A percentile compares a stretch with the other conserved stretches of the same genome.
Conservation (phyloP, 2,329 filamentous ascomycete species). For the Mycogone perniciosa region DNA sequence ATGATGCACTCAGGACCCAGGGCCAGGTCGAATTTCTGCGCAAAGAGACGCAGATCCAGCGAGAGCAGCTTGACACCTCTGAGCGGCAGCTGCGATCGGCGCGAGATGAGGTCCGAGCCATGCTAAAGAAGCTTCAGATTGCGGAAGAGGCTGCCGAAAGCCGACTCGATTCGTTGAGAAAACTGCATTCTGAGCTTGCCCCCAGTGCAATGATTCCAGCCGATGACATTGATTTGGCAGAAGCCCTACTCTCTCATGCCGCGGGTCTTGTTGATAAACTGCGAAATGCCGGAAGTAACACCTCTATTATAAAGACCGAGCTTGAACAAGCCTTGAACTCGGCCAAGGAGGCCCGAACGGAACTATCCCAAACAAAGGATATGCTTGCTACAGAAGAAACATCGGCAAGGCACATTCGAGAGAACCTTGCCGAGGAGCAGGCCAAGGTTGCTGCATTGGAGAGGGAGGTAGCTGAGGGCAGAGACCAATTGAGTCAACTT, state of each 20-base stretch:
- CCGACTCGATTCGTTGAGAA: conserved; percentile 49
- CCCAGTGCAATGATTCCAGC: conserved; percentile 46
- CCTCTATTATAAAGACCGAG: conserved; percentile 55
- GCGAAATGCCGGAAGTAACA: conserved; percentile 53
- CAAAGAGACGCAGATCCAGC: conserved; percentile 53
- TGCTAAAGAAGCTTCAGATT: conserved; percentile 44
- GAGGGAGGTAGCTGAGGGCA: conserved; percentile 55
- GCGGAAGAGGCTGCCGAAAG: conserved; percentile 46
- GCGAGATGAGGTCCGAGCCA: conserved; percentile 47
- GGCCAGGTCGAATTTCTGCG: conserved; percentile 58
- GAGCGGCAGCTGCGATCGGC: conserved; percentile 50
- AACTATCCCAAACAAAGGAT: conserved; percentile 50
- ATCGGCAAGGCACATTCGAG: conserved; percentile 44
- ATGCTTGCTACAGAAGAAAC: conserved; percentile 47
- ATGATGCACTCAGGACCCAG: conserved; percentile 52
- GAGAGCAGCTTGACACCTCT: conserved; percentile 53
- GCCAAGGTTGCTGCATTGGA: conserved; percentile 50
- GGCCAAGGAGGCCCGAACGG: conserved; percentile 48
- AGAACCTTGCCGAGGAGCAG: conserved; percentile 47
- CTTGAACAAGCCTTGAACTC: conserved; percentile 53
- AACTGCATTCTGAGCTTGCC: conserved; percentile 53
- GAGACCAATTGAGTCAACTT: conserved; percentile 61
- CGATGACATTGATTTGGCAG: conserved; percentile 52
- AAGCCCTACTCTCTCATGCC: conserved; percentile 52
- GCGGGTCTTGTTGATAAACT: conserved; percentile 55